phyloP scores from a whole-genome alignment of 2,329 filamentous ascomycete genomes.

The Dothistroma pini region DNA sequence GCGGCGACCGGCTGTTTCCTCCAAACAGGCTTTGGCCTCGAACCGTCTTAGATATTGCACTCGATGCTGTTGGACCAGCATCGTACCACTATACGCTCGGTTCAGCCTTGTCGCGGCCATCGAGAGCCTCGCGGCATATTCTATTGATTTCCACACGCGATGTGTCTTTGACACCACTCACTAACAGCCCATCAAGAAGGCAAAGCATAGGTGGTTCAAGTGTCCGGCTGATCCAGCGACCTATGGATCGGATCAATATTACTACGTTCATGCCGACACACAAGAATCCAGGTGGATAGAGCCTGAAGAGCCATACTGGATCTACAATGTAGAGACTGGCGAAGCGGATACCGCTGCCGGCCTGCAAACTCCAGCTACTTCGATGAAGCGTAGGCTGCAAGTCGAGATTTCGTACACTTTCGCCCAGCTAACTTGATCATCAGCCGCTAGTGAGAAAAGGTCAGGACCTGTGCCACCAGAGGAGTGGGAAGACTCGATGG shows the following conservation, averaged over 20 bases:
- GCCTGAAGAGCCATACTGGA: slow-evolving; percentile 32
- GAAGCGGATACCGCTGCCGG: slow-evolving; percentile 23
- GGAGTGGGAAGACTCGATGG: slow-evolving; percentile 36
- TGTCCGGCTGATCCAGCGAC: slow-evolving; percentile 12
- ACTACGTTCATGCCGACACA: slow-evolving; percentile 30
- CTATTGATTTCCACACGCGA: background rate
- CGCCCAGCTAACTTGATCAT: background rate
- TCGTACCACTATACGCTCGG: background rate
- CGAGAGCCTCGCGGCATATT: background rate
- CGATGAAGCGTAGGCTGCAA: slow-evolving; percentile 3
- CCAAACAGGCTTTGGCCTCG: background rate
- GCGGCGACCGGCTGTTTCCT: background rate
- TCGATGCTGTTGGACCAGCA: background rate
- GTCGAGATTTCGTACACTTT: background rate
- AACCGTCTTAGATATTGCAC: background rate
- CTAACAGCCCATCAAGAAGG: slow-evolving; percentile 10
- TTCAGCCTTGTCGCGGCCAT: background rate
- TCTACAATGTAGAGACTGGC: slow-evolving; percentile 26
- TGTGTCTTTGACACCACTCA: background rate
- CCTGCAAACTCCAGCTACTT: slow-evolving; percentile 23
- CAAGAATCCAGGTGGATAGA: slow-evolving; percentile 28
- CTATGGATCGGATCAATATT: slow-evolving; percentile 21
- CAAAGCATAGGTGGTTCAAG: slow-evolving; percentile 20
- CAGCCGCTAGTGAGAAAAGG: slow-evolving; percentile 5
- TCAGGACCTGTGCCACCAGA: slow-evolving; percentile 1